Percentiles rank a stretch among this genome's conserved stretches.
phyloP scores from a whole-genome alignment of 2,329 filamentous ascomycete genomes.

The Botryotinia narcissicola region DNA sequence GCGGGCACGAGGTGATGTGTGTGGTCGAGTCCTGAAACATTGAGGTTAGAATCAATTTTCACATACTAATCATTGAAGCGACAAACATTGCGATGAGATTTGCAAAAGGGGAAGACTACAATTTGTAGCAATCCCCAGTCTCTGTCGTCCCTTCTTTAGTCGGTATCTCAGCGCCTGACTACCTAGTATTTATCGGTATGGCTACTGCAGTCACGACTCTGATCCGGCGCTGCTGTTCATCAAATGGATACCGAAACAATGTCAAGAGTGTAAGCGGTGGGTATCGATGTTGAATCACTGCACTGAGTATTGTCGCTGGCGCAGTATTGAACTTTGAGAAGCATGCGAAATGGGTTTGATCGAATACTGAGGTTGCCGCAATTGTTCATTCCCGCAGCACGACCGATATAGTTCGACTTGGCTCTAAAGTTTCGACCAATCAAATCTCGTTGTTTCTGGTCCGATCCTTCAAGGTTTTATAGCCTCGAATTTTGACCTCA shows the following conservation, averaged over 20 bases:
- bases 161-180: background rate
- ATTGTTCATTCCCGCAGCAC: background rate
- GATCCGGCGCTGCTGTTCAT: background rate
- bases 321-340: background rate
- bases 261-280: background rate
- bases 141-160: background rate
- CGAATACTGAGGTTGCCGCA: background rate
- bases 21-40: conserved; percentile 5
- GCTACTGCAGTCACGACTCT: background rate
- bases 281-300: background rate
- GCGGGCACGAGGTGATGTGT: conserved; percentile 40
- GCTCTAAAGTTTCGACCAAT: background rate
- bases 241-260: background rate
- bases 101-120: conserved; percentile 20
- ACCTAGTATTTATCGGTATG: background rate
- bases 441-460: background rate
- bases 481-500: background rate
- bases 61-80: too few relatives aligned
- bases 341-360: background rate
- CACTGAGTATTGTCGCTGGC: background rate
- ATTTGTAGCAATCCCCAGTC: background rate
- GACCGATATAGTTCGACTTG: background rate
- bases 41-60: background rate
- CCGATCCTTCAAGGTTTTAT: background rate
- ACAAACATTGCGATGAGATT: background rate